Percentiles rank a stretch among this genome's conserved stretches.
Conservation (phyloP, 1,284 basidiomycete genomes). For the Meripilus lineatus region DNA sequence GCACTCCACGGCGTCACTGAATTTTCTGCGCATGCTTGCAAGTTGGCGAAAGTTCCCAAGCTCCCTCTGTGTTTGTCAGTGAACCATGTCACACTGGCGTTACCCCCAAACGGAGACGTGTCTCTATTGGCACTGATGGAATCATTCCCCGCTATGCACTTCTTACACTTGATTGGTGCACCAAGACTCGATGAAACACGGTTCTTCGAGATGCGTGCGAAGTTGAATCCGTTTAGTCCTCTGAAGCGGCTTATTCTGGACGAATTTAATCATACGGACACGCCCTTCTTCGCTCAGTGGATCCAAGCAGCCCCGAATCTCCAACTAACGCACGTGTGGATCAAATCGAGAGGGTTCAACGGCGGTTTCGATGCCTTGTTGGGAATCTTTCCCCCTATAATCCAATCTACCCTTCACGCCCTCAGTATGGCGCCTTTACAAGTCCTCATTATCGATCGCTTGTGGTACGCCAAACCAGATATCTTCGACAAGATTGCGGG, state of each 20-base stretch:
- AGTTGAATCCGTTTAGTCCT: conserved; percentile 5
- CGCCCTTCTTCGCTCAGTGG: not conserved
- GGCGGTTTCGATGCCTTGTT: not conserved
- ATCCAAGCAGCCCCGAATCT: not conserved
- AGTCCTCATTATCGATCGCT: conserved; percentile 4
- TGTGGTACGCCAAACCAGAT: conserved; percentile 3
- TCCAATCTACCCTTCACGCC: not conserved
- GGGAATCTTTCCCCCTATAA: not conserved
- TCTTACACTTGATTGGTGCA: too few species aligned
- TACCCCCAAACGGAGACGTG: too few species aligned
- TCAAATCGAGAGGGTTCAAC: conserved; percentile 4
- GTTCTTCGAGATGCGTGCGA: not conserved
- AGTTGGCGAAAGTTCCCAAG: too few species aligned
- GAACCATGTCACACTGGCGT: too few species aligned
- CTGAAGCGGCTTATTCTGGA: not conserved
- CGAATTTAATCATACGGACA: not conserved
- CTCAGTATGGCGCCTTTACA: not conserved
- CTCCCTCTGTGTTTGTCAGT: too few species aligned
- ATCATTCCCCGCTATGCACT: too few species aligned
- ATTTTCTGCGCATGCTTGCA: too few species aligned
- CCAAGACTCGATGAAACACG: too few species aligned
- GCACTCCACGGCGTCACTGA: too few species aligned
- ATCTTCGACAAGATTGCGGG: conserved; percentile 4
- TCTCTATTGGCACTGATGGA: too few species aligned
- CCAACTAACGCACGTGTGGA: not conserved